Percentiles rank a stretch among this genome's conserved stretches.
Evolutionary conservation across 352 stramenopile species (phyloP).

Genomic region (Blastocystis sp.): DNA sequence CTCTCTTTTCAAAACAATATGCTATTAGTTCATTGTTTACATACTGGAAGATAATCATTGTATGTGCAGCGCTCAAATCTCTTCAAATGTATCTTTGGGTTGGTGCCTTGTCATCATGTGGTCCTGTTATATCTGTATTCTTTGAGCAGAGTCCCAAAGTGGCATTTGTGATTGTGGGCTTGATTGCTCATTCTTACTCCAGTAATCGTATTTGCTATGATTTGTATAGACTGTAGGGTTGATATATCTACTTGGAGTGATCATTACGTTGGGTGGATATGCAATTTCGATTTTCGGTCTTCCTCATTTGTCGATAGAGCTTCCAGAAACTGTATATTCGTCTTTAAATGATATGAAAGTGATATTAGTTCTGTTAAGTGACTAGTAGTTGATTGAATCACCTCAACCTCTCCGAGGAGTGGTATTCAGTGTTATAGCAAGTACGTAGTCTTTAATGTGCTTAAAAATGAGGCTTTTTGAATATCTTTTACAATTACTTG

Average conservation of each 20-base stretch:
- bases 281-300: conserved; percentile 20
- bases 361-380: background rate
- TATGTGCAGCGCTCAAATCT: conserved; percentile 3
- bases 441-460: background rate
- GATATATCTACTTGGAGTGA: conserved; percentile 1
- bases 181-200: conserved; percentile 7
- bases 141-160: conserved; percentile 55
- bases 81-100: conserved; percentile 35
- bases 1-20: background rate
- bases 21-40: background rate
- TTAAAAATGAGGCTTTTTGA: conserved; percentile 5
- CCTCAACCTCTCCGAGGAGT: conserved; percentile 7
- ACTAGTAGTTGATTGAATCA: background rate
- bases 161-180: conserved; percentile 5
- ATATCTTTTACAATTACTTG: conserved; percentile 60
- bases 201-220: background rate
- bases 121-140: conserved; percentile 10
- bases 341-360: conserved; percentile 41
- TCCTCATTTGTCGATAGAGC: background rate
- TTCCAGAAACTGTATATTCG: conserved; percentile 18
- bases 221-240: background rate
- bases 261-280: conserved; percentile 18
- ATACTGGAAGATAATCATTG: conserved; percentile 36
- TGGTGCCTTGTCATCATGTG: conserved; percentile 18
- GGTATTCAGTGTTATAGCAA: background rate